Base-by-base conservation (phyloP, 2,329 filamentous ascomycete species). In the Zasmidium cellare region DNA sequence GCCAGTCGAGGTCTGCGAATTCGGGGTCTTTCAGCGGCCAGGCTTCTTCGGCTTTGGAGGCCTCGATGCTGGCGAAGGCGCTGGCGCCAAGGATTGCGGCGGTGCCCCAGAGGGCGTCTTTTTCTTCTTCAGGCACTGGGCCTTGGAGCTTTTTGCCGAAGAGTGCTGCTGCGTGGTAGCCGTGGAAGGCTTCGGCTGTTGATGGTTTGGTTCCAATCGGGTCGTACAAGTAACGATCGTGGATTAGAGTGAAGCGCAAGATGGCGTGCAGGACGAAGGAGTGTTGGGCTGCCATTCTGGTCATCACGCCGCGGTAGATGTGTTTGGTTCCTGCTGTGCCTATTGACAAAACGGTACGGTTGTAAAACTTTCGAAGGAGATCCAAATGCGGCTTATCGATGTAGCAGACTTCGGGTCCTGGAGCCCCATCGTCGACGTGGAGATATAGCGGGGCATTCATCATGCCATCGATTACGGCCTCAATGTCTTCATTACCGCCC, bases 261-360 rank as follows among this genome's bases (percentile, higher is more conserved):
- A 84, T 74, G 48, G 80, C 73, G 66, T 86, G 83, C 72, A 84
- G 78, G 3, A 86, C 72, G 55, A 81, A 84, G 0, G 79, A 76
- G 50, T 82, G 72, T 9, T 50, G 45, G 7, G 57, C 44, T 20
- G 60, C 57, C 22, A 57, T 51, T 5, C 38, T n/a, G 2, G 60
- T 60, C 53, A 62, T 44, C 22, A 59, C 57, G 24, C 60, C 55
- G 24, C 61, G 63, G 46, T 68, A 71, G 6, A 67, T 53, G 23
- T 57, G 55, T 18, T 63, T 56, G 1, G 62, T 64, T 14, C 63
- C 56, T 18, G 56, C 57, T 12, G 65, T 69, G 12, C 69, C 69
- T 14, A 69, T 60, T 1, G 65, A 66, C 19, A 62, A 55, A 12
- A 69, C 61, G 3, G 67, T 65, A 3, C 63, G 56, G 19, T 67